These are phyloP conservation scores for Zymoseptoria tritici DNA, from an alignment of 2,329 filamentous ascomycete genomes.

Conservation along the genomic window DNA sequence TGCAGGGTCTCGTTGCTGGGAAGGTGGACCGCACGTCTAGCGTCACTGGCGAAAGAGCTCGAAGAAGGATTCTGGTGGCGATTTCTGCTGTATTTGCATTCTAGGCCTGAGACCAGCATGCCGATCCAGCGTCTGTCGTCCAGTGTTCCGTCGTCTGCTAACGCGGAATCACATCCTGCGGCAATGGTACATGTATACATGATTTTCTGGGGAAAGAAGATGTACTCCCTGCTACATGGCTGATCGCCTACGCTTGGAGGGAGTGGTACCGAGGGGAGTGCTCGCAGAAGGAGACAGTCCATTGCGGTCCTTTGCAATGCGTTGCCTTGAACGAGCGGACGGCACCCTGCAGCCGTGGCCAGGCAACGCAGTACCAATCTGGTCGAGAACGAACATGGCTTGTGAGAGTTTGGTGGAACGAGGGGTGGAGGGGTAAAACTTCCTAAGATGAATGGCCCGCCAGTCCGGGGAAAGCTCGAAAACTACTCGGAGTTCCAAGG, in stretches of 20 bases:
- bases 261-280: neutral
- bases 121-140: neutral
- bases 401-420: neutral
- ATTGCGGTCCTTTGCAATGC: neutral
- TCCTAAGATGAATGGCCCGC: neutral
- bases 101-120: neutral
- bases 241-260: neutral
- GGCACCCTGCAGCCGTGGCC: neutral
- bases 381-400: neutral
- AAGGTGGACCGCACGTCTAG: neutral
- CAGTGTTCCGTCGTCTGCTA: neutral
- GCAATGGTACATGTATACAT: neutral
- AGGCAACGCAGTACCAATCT: neutral
- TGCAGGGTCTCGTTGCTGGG: neutral
- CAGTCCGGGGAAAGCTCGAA: slow-evolving; percentile 11
- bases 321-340: neutral
- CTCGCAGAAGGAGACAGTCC: neutral
- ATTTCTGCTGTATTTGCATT: neutral
- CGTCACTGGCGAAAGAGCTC: neutral
- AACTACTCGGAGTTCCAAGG: slow-evolving; percentile 1
- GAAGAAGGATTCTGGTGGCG: neutral
- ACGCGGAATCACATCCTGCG: neutral
- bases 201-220: neutral
- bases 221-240: neutral
- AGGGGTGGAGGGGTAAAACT: neutral